Percentiles rank a stretch among this genome's conserved stretches.
These are phyloP conservation scores for Discostella pseudostelligera DNA, from an alignment of 108 stramenopile species.

Conservation along the genomic window DNA sequence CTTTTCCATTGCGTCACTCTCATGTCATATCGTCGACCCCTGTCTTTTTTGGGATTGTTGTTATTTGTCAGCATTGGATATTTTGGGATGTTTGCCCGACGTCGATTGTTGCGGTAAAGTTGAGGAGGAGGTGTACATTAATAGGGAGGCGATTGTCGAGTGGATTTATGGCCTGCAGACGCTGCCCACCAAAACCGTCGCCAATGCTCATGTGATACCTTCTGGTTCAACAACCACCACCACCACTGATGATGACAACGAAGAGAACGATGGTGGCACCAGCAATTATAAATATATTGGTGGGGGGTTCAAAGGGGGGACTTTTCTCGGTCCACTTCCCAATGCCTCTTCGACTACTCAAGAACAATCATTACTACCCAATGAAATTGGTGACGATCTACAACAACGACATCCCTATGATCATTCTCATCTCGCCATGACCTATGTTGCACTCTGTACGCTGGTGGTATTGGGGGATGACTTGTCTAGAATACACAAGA, in stretches of 20 bases:
- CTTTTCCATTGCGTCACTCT: too few species aligned
- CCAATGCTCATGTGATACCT: background rate
- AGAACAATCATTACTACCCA: background rate
- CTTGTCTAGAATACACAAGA: conserved; percentile 46
- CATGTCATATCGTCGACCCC: too few species aligned
- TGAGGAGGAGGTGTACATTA: conserved; percentile 27
- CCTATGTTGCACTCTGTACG: conserved; percentile 77
- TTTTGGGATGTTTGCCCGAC: conserved; percentile 52
- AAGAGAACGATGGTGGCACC: background rate
- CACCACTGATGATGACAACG: conserved; percentile 1
- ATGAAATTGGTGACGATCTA: background rate
- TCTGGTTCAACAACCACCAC: too few species aligned
- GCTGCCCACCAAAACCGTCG: conserved; percentile 14
- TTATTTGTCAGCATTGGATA: conserved; percentile 48
- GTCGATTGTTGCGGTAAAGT: conserved; percentile 9
- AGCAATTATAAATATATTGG: background rate
- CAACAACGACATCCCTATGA: conserved; percentile 33
- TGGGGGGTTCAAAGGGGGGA: conserved; percentile 63
- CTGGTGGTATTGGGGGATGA: conserved; percentile 69
- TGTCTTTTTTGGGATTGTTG: too few species aligned
- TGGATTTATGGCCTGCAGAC: conserved; percentile 61
- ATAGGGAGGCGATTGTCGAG: conserved; percentile 50
- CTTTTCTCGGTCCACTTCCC: conserved; percentile 45
- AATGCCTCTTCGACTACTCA: conserved; percentile 2
- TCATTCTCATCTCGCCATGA: conserved; percentile 80